These are phyloP conservation scores for Zancudomyces culisetae DNA, from an alignment of 371 early-diverging fungal species.

Conservation along the genomic window DNA sequence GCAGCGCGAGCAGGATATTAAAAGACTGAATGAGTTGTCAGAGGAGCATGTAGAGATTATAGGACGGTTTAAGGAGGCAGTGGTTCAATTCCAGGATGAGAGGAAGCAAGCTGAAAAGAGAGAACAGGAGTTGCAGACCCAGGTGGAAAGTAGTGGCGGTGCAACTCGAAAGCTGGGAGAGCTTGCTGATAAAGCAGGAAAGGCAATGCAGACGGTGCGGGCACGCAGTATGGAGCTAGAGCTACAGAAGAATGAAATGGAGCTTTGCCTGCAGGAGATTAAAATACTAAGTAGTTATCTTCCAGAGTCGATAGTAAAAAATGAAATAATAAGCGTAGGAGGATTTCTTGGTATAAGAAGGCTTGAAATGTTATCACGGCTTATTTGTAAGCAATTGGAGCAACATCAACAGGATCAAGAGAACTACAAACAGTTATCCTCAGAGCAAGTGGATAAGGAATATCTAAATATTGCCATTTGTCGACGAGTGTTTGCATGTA, in stretches of 20 bases:
- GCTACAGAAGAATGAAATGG: slow-evolving; percentile 61
- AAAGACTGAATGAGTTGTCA: slow-evolving; percentile 50
- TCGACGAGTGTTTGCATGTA: slow-evolving; percentile 30
- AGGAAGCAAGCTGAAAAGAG: slow-evolving; percentile 42
- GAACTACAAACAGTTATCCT: no score
- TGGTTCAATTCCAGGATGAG: slow-evolving; percentile 51
- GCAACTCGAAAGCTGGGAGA: slow-evolving; percentile 67
- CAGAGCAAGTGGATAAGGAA: slow-evolving; percentile 34
- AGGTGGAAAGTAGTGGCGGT: slow-evolving; percentile 32
- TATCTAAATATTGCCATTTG: slow-evolving; percentile 32
- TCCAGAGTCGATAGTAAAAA: slow-evolving; percentile 61
- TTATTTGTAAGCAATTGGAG: slow-evolving; percentile 56
- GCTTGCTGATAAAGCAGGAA: slow-evolving; percentile 58
- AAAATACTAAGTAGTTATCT: slow-evolving; percentile 47
- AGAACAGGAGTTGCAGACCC: slow-evolving; percentile 32
- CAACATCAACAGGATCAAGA: slow-evolving; percentile 19
- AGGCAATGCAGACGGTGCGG: slow-evolving; percentile 54
- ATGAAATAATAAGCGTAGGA: slow-evolving; percentile 58
- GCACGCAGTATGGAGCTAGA: slow-evolving; percentile 61
- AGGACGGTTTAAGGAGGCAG: slow-evolving; percentile 68
- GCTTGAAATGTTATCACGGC: slow-evolving; percentile 53
- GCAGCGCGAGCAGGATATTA: slow-evolving; percentile 37
- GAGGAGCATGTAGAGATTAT: slow-evolving; percentile 74
- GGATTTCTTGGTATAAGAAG: slow-evolving; percentile 56
- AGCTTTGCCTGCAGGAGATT: slow-evolving; percentile 60